Evolutionary conservation across 1,284 basidiomycete genomes (phyloP).

Genomic region (Apiotrichum montevideense): DNA sequence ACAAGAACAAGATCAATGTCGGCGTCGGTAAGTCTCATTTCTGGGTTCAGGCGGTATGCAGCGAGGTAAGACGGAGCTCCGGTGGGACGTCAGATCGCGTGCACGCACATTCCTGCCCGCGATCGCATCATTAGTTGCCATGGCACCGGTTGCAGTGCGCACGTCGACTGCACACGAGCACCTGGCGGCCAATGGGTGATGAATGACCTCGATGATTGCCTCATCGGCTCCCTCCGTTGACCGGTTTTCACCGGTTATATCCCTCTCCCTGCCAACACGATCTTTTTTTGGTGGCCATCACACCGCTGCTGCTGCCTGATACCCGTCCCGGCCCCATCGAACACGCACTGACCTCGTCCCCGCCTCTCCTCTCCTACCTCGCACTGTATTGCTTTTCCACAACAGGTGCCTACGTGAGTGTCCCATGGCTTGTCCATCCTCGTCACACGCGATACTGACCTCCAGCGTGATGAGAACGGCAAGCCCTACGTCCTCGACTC

Average conservation of each 20-base stretch:
- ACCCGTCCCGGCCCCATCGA: too few relatives aligned
- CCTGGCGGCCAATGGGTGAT: too few relatives aligned
- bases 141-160: too few relatives aligned
- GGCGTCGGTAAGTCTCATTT: conserved; percentile 61
- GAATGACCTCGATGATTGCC: too few relatives aligned
- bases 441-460: background rate
- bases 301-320: background rate
- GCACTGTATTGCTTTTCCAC: background rate
- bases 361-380: background rate
- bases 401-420: conserved; percentile 17
- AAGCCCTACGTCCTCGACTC: conserved; percentile 91
- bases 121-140: too few relatives aligned
- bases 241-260: background rate
- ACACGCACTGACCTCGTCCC: conserved; percentile 2
- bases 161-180: too few relatives aligned
- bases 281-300: background rate
- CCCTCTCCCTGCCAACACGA: background rate
- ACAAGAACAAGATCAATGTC: conserved; percentile 93
- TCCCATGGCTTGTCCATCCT: too few relatives aligned
- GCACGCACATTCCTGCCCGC: too few relatives aligned
- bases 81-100: too few relatives aligned
- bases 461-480: conserved; percentile 84
- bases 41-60: too few relatives aligned
- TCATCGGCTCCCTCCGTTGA: too few relatives aligned
- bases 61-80: too few relatives aligned